Conservation (phyloP, 2,329 filamentous ascomycete species). For the Xylariaceae sp. region DNA sequence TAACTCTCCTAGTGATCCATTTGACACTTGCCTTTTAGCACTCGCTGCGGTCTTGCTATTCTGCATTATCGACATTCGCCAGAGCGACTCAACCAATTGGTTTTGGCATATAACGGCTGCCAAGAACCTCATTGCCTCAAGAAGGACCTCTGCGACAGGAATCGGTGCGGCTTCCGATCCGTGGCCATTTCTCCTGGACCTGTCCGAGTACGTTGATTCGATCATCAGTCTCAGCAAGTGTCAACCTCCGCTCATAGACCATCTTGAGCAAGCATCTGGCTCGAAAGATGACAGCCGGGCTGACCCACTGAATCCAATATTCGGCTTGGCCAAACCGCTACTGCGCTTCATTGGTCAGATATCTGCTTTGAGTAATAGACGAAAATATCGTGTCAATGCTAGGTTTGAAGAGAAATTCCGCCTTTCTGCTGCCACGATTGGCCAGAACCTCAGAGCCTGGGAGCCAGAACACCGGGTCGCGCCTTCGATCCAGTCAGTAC, state of each 20-base stretch:
- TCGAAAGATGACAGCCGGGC: not conserved
- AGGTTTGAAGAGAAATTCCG: not conserved
- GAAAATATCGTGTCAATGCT: not conserved
- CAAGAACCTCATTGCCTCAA: not conserved
- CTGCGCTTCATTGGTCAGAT: not conserved
- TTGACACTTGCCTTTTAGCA: not conserved
- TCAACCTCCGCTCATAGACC: not conserved
- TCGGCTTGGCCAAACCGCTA: not conserved
- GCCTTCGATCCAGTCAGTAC: not conserved
- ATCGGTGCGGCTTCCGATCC: not conserved
- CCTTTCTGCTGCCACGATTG: not conserved
- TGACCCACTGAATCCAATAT: not conserved
- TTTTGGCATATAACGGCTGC: not conserved
- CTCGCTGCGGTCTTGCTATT: not conserved
- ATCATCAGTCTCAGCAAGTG: not conserved
- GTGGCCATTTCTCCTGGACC: not conserved
- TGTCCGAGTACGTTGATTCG: not conserved
- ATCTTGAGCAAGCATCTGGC: not conserved
- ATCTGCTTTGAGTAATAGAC: not conserved
- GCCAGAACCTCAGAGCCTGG: not conserved
- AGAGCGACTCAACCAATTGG: not conserved
- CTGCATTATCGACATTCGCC: not conserved
- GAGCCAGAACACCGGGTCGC: not conserved
- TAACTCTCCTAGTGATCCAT: not conserved
- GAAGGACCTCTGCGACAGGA: not conserved